Conservation (phyloP, 768 basidiomycete genomes). For the Amanita exitialis region DNA sequence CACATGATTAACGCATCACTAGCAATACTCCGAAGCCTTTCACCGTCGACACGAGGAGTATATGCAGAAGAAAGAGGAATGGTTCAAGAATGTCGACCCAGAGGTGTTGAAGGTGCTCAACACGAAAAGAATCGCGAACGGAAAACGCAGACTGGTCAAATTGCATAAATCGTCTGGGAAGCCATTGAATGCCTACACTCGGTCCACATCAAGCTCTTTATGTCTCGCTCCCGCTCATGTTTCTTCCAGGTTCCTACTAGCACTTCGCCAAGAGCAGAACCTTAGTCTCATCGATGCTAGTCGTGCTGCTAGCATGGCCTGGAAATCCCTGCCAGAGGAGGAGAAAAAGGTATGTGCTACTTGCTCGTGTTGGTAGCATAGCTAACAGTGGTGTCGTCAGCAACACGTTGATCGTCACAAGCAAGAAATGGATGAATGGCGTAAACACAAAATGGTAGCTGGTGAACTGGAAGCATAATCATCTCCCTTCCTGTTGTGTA, state of each 20-base stretch:
- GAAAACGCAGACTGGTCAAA: background rate
- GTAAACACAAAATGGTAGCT: background rate
- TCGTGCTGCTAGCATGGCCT: background rate
- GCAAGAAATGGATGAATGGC: background rate
- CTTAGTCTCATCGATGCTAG: background rate
- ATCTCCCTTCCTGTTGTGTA: background rate
- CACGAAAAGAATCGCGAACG: conserved; percentile 3
- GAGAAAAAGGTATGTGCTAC: conserved; percentile 1
- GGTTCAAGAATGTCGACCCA: conserved; percentile 11
- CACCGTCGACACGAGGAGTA: background rate
- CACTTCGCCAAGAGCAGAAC: background rate
- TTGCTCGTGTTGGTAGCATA: background rate
- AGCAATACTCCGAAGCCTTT: conserved; percentile 15
- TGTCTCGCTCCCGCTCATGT: background rate
- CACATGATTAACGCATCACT: background rate
- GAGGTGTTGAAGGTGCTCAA: conserved; percentile 11
- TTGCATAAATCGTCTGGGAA: no score
- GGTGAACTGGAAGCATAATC: background rate
- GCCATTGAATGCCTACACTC: conserved; percentile 5
- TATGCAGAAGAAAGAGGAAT: conserved; percentile 6
- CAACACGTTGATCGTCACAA: background rate
- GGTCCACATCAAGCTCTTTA: conserved; percentile 3
- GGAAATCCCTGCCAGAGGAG: conserved; percentile 1
- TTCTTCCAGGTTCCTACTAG: background rate
- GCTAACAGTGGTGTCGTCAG: background rate